Percentiles rank a stretch among this genome's conserved stretches.
phyloP scores from a whole-genome alignment of 768 basidiomycete genomes.

The Lentinula edodes region DNA sequence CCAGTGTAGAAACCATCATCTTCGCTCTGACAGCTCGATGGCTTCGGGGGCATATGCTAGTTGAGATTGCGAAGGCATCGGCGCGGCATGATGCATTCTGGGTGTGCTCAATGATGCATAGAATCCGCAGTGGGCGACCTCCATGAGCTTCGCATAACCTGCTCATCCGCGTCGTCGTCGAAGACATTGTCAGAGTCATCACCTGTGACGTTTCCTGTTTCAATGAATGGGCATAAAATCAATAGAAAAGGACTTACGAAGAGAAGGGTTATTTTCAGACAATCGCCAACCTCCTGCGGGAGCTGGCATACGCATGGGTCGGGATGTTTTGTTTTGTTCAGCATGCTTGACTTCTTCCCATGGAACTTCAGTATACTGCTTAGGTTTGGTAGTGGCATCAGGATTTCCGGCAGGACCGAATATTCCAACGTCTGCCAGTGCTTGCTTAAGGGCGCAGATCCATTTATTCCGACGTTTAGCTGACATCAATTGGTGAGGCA shows the following conservation, averaged over 20 bases:
- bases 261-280: slow-evolving; percentile 43
- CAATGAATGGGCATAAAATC: not conserved
- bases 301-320: slow-evolving; percentile 17
- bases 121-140: not conserved
- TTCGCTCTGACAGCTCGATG: not conserved
- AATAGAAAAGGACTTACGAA: slow-evolving; percentile 29
- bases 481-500: slow-evolving; percentile 18
- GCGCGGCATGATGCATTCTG: not conserved
- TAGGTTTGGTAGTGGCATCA: slow-evolving; percentile 43
- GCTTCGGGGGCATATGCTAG: not conserved
- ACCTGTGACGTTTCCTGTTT: slow-evolving; percentile 19
- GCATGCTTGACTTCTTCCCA: slow-evolving; percentile 54
- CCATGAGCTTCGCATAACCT: slow-evolving; percentile 21
- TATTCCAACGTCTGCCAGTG: slow-evolving; percentile 64
- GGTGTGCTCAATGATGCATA: not conserved
- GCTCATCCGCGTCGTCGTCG: slow-evolving; percentile 35
- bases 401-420: slow-evolving; percentile 56
- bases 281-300: slow-evolving; percentile 44
- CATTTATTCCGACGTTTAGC: slow-evolving; percentile 86
- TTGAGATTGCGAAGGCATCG: not conserved
- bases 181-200: slow-evolving; percentile 40
- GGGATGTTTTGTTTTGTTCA: slow-evolving; percentile 23
- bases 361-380: slow-evolving; percentile 66
- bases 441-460: slow-evolving; percentile 80
- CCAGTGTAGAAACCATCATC: not conserved